Conservation (phyloP, 495 filamentous ascomycete species). For the Achaetomiella virescens region DNA sequence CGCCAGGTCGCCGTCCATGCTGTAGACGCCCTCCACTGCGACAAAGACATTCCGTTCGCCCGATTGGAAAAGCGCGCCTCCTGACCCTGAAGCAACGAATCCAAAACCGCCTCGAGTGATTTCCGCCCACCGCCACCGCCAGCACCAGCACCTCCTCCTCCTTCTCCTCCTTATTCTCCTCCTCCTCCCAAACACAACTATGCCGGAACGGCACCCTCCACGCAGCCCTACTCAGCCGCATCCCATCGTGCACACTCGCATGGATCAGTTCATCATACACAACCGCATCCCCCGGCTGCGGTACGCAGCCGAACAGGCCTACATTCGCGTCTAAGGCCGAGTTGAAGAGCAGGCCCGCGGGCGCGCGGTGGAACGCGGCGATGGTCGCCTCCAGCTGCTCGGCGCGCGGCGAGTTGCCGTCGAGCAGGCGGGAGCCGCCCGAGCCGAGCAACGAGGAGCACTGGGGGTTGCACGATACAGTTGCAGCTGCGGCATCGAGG, state of each 20-base stretch:
- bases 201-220: constrained; percentile 52
- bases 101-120: constrained; percentile 18
- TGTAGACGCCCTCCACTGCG: constrained; percentile 70
- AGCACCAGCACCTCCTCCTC: too few species aligned
- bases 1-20: constrained; percentile 75
- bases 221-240: constrained; percentile 57
- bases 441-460: constrained; percentile 38
- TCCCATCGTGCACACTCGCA: constrained; percentile 72
- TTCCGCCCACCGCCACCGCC: too few species aligned
- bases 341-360: constrained; percentile 63
- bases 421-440: constrained; percentile 56
- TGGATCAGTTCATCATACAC: constrained; percentile 71
- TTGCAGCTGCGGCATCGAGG: constrained; percentile 24
- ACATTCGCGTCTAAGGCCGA: constrained; percentile 75
- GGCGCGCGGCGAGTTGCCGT: constrained; percentile 63
- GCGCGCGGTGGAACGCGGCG: constrained; percentile 60
- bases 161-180: too few species aligned
- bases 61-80: constrained; percentile 16
- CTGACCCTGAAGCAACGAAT: constrained; percentile 8
- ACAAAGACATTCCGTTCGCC: constrained; percentile 54
- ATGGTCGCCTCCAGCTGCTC: constrained; percentile 59
- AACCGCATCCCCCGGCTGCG: constrained; percentile 62
- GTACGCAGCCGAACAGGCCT: constrained; percentile 59
- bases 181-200: constrained; percentile 42
- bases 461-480: background rate